Conservation (phyloP, 345 rosid genomes). For the rapeseed (Brassica napus) region DNA sequence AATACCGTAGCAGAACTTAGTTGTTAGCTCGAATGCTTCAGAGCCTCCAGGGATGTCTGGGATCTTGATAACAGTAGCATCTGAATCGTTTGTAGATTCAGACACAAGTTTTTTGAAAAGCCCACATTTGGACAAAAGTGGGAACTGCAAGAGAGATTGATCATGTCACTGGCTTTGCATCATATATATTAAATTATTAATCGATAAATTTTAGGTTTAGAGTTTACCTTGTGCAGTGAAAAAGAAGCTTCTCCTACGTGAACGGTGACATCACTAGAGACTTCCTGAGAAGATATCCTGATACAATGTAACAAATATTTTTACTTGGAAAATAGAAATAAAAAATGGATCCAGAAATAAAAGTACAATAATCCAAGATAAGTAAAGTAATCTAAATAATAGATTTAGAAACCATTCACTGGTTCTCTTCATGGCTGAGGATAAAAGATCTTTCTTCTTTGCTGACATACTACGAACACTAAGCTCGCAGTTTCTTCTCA, state of each 20-base stretch:
- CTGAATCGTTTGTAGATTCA: slow-evolving; percentile 57
- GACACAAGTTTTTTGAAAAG: slow-evolving; percentile 65
- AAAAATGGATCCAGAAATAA: too few relatives aligned
- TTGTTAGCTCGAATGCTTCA: slow-evolving; percentile 81
- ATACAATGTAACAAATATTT: slow-evolving; percentile 5
- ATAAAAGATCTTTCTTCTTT: slow-evolving; percentile 75
- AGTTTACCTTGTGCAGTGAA: slow-evolving; percentile 74
- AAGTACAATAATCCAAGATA: background rate
- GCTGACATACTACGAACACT: slow-evolving; percentile 51
- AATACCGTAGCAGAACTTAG: slow-evolving; percentile 91
- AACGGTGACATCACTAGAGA: slow-evolving; percentile 86
- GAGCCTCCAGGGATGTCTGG: slow-evolving; percentile 71
- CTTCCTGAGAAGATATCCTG: slow-evolving; percentile 97
- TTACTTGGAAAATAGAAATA: background rate
- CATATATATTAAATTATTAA: background rate
- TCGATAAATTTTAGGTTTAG: background rate
- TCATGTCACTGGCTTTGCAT: slow-evolving; percentile 4
- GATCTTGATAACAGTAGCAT: slow-evolving; percentile 52
- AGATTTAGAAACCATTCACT: slow-evolving; percentile 63
- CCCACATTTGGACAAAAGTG: slow-evolving; percentile 79
- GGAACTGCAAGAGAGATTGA: slow-evolving; percentile 58
- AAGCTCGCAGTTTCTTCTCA: slow-evolving; percentile 42
- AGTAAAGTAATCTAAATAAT: background rate
- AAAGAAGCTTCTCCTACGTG: slow-evolving; percentile 73
- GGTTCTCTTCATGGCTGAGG: slow-evolving; percentile 91